Evolutionary conservation across 129 eudicot species (phyloP), one percentile per base, ranked within the genome.

Genomic region (Erigeron canadensis): DNA sequence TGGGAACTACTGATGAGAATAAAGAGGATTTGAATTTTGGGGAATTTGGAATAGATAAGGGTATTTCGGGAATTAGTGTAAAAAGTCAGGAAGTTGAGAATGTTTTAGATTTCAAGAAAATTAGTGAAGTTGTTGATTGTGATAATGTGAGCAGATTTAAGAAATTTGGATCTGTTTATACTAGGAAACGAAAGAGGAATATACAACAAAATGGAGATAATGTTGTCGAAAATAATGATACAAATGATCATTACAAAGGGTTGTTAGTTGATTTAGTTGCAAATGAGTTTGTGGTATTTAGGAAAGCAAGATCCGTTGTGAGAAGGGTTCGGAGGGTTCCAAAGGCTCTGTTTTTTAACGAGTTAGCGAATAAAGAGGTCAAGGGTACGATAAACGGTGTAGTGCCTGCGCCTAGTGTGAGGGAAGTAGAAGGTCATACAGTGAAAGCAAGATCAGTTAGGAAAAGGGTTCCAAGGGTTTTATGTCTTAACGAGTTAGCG

Each of bases 101-200:
- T 17, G 65, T 78, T 51, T 76, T 79, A 15, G 66, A 46, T 62
- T 66, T 11, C 23, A 42, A 69, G 59, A 53, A 70, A 64, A 21
- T 11, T 58, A 71, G 60, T 10, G 48, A 8, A 2, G 39, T 62
- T 59, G 76, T 55, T 48, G 12, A 79, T 55, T 42, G 21, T 57
- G 53, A 51, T 23, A 61, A 69, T 16, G 55, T 51, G 72, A 82
- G 45, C 71, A 71, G 37, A 11, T 8, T 8, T 13, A 54, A 63
- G 72, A 34, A 50, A 41, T 62, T 53, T 9, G 79, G 86, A 53
- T 53, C 44, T 75, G 90, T 86, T 67, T 89, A 89, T 79, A 76
- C 60, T 5, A 79, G 96, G 67, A 89, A 82, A 66, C 80, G 92
- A 55, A 86, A 86, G 75, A 62, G 89, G 54, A 48, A 28, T 28